Percentiles rank a stretch among this genome's conserved stretches.
Conservation (phyloP, 2,329 filamentous ascomycete genomes). For the Pestalotiopsis sp. region DNA sequence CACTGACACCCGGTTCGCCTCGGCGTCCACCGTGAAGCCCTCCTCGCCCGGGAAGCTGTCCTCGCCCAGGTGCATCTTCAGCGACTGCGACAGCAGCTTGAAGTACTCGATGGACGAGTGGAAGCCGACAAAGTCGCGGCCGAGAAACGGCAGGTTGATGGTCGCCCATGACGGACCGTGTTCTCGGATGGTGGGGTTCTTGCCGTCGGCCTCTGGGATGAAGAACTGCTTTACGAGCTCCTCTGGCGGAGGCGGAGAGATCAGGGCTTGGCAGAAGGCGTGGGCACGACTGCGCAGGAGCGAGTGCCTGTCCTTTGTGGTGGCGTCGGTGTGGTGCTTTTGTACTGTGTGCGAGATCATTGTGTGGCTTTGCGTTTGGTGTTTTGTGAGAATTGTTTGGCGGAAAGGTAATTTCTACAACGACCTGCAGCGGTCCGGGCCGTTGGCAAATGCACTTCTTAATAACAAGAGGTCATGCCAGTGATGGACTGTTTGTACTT, state of each 20-base stretch:
- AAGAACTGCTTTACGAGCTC: constrained; percentile 16
- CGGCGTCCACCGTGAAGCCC: constrained; percentile 14
- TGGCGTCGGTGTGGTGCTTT: background rate
- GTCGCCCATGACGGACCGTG: constrained; percentile 17
- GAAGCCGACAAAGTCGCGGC: constrained; percentile 13
- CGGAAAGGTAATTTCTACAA: background rate
- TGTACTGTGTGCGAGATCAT: constrained; percentile 15
- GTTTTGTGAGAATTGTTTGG: background rate
- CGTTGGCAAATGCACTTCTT: background rate
- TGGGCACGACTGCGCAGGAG: constrained; percentile 14
- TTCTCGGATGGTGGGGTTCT: constrained; percentile 15
- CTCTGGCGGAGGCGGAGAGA: constrained; percentile 7
- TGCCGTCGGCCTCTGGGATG: constrained; percentile 11
- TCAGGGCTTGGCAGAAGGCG: constrained; percentile 16
- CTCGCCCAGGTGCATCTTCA: constrained; percentile 16
- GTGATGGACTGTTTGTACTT: background rate
- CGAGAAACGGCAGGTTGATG: constrained; percentile 10
- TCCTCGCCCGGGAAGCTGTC: constrained; percentile 17
- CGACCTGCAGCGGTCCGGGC: background rate
- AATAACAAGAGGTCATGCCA: background rate
- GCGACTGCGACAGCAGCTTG: constrained; percentile 10
- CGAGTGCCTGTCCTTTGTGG: background rate
- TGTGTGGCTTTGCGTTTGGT: background rate
- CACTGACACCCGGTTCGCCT: constrained; percentile 10
- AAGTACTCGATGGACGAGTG: constrained; percentile 15